Base-by-base conservation (phyloP, 1,284 basidiomycete genomes). In the Sporisorium reilianum region DNA sequence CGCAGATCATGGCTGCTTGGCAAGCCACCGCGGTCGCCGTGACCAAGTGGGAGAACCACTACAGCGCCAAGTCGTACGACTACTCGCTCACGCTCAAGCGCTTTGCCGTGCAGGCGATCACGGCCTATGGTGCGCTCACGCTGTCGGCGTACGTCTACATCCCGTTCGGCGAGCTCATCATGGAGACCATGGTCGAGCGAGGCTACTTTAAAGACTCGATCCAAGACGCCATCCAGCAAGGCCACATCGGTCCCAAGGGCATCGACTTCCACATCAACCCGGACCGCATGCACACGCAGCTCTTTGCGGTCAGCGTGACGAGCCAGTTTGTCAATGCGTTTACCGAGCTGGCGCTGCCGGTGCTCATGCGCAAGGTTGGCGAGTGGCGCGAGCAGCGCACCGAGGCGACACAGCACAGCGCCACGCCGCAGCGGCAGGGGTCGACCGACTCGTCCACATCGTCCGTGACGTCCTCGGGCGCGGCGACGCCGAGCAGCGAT, bases 301-400 rank as follows among this genome's bases (percentile, higher is more conserved):
- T 99, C 88, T 97, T 97, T 84, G 95, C 96, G 14, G 93, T 92
- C 84, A 92, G 91, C 36, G 94, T 98, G 3, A 98, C 96, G 20
- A 94, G 93, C 80, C 96, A 98, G 87, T 89, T 90, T 18, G 86
- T 94, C 73, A 91, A 92, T 79, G 91, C 91, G 0, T 91, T 95
- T 83, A 87, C 89, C 55, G 96, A 98, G 84, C 87, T 95, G 53
- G 92, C 91, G 1, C 85, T 98, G 18, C 96, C 96, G 1, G 59
- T 75, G 6, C 42, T 74, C 26, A 55, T 68, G 57, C 89, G 93
- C 14, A 78, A 78, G 56, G 55, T 79, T 20, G 51, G 42, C 3
- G 77, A 81, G 45, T 78, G 73, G 64, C 40, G 64, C 32, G 68
- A 62, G 52, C 61, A 75, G 48, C 28, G 62, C 1, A 46, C 49